Percentiles rank a stretch among this genome's conserved stretches.
Conservation (phyloP, 2,329 filamentous ascomycete species). For the Huntiella abstrusa region DNA sequence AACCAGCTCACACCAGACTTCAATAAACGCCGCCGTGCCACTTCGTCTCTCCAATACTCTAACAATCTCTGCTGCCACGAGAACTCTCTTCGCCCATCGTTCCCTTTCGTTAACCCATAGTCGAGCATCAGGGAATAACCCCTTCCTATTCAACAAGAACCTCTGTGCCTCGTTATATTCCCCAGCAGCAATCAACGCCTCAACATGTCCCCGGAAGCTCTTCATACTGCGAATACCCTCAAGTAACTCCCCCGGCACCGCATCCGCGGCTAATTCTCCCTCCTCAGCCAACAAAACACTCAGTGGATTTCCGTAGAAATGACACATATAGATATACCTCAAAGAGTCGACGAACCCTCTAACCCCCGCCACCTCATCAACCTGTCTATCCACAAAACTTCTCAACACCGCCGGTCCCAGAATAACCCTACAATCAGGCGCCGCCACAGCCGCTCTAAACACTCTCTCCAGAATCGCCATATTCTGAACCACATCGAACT, state of each 20-base stretch:
- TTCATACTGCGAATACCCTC: constrained; percentile 48
- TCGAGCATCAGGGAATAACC: not conserved
- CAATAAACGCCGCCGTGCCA: constrained; percentile 1
- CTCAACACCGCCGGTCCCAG: constrained; percentile 45
- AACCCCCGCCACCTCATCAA: constrained; percentile 58
- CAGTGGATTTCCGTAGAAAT: constrained; percentile 63
- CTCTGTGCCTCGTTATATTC: constrained; percentile 1
- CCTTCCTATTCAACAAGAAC: not conserved
- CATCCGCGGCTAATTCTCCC: constrained; percentile 11
- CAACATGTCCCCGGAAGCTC: constrained; percentile 37
- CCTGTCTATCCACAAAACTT: constrained; percentile 50
- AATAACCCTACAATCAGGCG: constrained; percentile 34
- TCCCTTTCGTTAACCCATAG: constrained; percentile 1
- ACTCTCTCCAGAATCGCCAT: constrained; percentile 53
- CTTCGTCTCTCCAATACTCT: constrained; percentile 7
- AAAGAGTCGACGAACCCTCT: constrained; percentile 52
- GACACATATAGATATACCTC: constrained; percentile 73
- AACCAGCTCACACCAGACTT: constrained; percentile 38
- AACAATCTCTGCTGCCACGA: constrained; percentile 6
- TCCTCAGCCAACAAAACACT: constrained; percentile 37
- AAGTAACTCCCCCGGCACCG: constrained; percentile 40
- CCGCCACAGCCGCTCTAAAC: constrained; percentile 45
- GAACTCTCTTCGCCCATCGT: constrained; percentile 1
- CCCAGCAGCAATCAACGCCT: constrained; percentile 5
- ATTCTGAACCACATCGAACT: constrained; percentile 62